Percentiles rank a stretch among this genome's conserved stretches.
These are phyloP conservation scores for Tripterygium wilfordii DNA, from an alignment of 177 flowering plant species.

Conservation along the genomic window DNA sequence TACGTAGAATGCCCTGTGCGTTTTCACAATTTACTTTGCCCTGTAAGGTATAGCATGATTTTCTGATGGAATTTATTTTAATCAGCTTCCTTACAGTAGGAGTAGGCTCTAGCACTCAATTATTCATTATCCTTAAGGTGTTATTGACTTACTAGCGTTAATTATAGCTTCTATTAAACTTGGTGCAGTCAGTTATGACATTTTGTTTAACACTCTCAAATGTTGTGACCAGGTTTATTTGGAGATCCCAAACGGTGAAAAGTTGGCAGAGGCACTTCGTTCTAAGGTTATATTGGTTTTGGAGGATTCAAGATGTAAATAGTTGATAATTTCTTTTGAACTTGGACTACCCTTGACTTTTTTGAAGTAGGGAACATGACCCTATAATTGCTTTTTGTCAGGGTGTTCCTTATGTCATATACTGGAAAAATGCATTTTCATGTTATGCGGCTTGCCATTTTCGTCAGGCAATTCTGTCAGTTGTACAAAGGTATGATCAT, in stretches of 20 bases:
- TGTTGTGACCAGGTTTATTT: conserved; percentile 66
- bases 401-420: conserved; percentile 92
- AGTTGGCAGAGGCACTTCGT: conserved; percentile 69
- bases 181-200: background rate
- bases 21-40: no score
- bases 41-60: no score
- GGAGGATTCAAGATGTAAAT: background rate
- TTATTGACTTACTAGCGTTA: no score
- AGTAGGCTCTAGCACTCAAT: no score
- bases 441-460: conserved; percentile 75
- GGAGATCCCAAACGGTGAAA: conserved; percentile 77
- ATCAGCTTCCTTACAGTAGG: no score
- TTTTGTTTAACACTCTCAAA: conserved; percentile 4
- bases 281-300: conserved; percentile 45
- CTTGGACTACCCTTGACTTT: no score
- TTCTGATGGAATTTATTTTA: no score
- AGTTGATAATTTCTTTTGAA: no score
- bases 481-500: conserved; percentile 64
- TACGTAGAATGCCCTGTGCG: no score
- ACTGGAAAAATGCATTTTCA: conserved; percentile 69
- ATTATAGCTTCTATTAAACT: no score
- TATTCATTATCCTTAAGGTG: no score
- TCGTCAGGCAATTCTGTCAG: conserved; percentile 77
- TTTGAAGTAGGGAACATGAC: no score
- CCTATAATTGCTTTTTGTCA: conserved; percentile 24